phyloP scores from a whole-genome alignment of 164 flowering plant genomes.

The Pachysandra terminalis region DNA sequence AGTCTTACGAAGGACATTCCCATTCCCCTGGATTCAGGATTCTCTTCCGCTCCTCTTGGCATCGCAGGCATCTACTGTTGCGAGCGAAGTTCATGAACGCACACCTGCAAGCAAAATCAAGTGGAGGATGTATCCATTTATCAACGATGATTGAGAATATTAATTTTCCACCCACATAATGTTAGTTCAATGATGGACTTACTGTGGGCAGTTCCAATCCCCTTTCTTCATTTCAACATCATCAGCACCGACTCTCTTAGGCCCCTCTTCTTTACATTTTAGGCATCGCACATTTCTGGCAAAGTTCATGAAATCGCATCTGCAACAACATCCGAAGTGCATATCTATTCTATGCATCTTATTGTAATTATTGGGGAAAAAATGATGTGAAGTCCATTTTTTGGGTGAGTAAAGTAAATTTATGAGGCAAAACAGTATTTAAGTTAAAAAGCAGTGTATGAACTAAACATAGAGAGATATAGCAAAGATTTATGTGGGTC shows the following conservation, averaged over 20 bases:
- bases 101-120: constrained; percentile 47
- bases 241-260: constrained; percentile 32
- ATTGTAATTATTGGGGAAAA: too few species aligned
- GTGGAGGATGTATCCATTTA: neutral
- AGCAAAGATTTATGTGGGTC: too few species aligned
- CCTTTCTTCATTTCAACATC: constrained; percentile 70
- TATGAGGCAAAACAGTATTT: too few species aligned
- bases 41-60: constrained; percentile 51
- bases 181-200: constrained; percentile 20
- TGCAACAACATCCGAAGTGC: constrained; percentile 28
- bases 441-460: too few species aligned
- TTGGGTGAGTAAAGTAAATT: too few species aligned
- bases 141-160: neutral
- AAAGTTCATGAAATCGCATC: constrained; percentile 77
- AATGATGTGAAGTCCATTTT: too few species aligned
- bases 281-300: constrained; percentile 57
- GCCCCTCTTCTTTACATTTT: constrained; percentile 58
- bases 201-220: constrained; percentile 82
- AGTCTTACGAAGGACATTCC: constrained; percentile 83
- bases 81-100: constrained; percentile 78
- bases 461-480: too few species aligned
- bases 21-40: constrained; percentile 74
- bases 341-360: neutral
- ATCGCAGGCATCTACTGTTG: constrained; percentile 63
- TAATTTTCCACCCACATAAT: neutral